Conservation (phyloP, 805 yeast species). For the Schwanniomyces occidentalis region DNA sequence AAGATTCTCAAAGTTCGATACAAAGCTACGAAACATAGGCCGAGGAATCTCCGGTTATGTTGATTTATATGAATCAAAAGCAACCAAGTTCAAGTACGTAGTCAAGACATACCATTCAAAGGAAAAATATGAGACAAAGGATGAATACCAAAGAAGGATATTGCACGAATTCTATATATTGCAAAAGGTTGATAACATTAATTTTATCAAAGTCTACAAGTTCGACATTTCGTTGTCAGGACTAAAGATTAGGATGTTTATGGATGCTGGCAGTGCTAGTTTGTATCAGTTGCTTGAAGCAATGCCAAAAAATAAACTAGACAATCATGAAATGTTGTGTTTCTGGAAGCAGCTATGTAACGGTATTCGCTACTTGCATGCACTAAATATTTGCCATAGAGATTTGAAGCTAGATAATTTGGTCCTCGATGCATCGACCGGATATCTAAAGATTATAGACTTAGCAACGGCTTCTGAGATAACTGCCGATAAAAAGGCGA, state of each 20-base stretch:
- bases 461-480: slow-evolving; percentile 29
- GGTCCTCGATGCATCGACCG: slow-evolving; percentile 26
- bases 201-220: slow-evolving; percentile 36
- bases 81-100: slow-evolving; percentile 28
- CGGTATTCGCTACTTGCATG: slow-evolving; percentile 43
- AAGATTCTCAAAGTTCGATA: not conserved
- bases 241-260: slow-evolving; percentile 25
- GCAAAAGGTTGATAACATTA: slow-evolving; percentile 23
- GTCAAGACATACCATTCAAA: slow-evolving; percentile 45
- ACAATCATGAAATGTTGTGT: slow-evolving; percentile 20
- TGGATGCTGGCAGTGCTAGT: slow-evolving; percentile 33
- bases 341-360: slow-evolving; percentile 42
- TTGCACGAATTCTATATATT: slow-evolving; percentile 37
- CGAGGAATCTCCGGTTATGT: slow-evolving; percentile 17
- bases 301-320: not conserved
- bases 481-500: slow-evolving; percentile 15
- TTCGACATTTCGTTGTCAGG: slow-evolving; percentile 24
- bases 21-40: slow-evolving; percentile 9
- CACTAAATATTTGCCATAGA: slow-evolving; percentile 41
- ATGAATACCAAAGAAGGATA: slow-evolving; percentile 41
- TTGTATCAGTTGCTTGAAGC: slow-evolving; percentile 13
- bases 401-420: slow-evolving; percentile 53
- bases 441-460: slow-evolving; percentile 46
- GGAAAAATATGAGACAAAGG: slow-evolving; percentile 39
- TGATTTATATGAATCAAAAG: slow-evolving; percentile 13